These are phyloP conservation scores for Megacollybia platyphylla DNA, from an alignment of 1,284 basidiomycete genomes.

Conservation along the genomic window DNA sequence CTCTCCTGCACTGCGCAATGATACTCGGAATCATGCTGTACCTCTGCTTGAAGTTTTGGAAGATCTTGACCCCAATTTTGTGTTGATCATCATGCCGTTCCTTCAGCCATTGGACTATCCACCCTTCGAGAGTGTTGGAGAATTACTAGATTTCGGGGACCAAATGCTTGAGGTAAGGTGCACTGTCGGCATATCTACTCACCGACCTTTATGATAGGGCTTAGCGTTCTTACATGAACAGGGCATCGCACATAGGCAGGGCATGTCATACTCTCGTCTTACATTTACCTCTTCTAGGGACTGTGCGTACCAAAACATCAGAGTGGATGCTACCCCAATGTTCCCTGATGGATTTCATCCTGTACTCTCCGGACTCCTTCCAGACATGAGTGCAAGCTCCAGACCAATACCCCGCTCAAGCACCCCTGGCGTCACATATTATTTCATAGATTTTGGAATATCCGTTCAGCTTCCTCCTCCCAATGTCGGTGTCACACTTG, in stretches of 20 bases:
- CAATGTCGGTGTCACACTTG: not conserved
- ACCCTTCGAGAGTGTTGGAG: not conserved
- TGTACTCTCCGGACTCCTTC: not conserved
- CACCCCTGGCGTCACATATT: slow-evolving; percentile 1
- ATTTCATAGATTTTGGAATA: slow-evolving; percentile 3
- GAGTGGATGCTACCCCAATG: slow-evolving; percentile 1
- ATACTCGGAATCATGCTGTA: not conserved
- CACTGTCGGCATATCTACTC: no score
- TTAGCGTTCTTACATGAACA: slow-evolving; percentile 3
- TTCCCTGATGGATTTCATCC: slow-evolving; percentile 3
- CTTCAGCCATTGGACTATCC: not conserved
- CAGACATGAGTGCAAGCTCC: not conserved
- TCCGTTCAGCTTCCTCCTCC: not conserved
- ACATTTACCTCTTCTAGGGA: not conserved
- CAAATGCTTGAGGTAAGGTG: not conserved
- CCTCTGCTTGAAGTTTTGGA: not conserved
- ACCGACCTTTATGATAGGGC: not conserved
- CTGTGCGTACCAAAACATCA: slow-evolving; percentile 1
- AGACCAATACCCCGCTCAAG: slow-evolving; percentile 1
- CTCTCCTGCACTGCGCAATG: not conserved
- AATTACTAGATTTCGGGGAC: not conserved
- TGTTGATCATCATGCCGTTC: not conserved
- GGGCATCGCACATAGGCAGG: slow-evolving; percentile 3
- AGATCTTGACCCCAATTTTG: not conserved
- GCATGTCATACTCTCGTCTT: not conserved